Evolutionary conservation across 2,329 filamentous ascomycete genomes (phyloP).

Genomic region (Verticillium nubilum): DNA sequence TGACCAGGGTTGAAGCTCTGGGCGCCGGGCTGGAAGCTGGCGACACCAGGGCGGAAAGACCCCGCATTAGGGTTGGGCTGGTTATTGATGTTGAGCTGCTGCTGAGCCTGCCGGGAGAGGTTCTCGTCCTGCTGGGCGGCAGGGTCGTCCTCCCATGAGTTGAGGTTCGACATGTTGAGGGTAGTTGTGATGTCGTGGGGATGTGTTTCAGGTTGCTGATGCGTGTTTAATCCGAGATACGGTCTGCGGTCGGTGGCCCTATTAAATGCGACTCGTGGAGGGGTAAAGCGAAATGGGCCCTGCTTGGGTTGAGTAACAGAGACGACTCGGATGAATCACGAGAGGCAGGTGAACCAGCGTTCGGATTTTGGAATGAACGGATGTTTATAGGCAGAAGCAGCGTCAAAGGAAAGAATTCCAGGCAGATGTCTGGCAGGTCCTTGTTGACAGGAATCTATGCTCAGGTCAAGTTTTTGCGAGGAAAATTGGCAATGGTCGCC

Average conservation of each 20-base stretch:
- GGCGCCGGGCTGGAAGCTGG: slow-evolving; percentile 69
- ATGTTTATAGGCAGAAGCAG: neutral
- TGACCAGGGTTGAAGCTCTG: slow-evolving; percentile 69
- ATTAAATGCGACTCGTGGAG: neutral
- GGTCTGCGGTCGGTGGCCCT: neutral
- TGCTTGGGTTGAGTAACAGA: neutral
- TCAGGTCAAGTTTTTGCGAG: neutral
- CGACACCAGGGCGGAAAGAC: slow-evolving; percentile 60
- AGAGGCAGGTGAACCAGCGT: neutral
- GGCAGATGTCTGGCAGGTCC: neutral
- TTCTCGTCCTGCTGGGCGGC: slow-evolving; percentile 72
- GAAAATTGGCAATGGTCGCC: neutral
- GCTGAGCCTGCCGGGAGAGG: slow-evolving; percentile 70
- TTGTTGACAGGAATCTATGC: neutral
- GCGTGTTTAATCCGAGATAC: neutral
- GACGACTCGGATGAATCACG: neutral
- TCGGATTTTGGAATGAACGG: neutral
- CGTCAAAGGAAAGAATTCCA: neutral
- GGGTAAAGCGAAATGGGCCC: neutral
- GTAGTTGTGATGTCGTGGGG: neutral
- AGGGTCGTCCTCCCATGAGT: slow-evolving; percentile 92
- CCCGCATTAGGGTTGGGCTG: slow-evolving; percentile 38
- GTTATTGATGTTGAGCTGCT: slow-evolving; percentile 69
- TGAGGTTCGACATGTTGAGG: slow-evolving; percentile 73
- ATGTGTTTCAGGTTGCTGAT: neutral